These are phyloP conservation scores for Cubamyces sp. DNA, from an alignment of 768 basidiomycete genomes.

Conservation along the genomic window DNA sequence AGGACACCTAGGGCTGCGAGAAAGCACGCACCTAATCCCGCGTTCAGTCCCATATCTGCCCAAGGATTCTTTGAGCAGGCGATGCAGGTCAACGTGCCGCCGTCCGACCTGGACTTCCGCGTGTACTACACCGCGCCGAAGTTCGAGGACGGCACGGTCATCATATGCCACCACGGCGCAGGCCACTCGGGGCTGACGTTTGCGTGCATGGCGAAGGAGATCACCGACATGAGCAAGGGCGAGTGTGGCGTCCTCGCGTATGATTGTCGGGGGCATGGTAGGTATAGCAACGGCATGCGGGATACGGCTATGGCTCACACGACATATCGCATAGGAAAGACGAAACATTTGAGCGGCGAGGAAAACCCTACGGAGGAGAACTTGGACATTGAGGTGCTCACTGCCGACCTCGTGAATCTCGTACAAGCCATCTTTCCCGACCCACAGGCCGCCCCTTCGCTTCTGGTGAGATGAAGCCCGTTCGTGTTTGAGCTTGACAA, in stretches of 20 bases:
- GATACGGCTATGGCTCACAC: background rate
- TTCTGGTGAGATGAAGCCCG: slow-evolving; percentile 62
- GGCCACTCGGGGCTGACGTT: slow-evolving; percentile 91
- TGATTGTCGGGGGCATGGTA: slow-evolving; percentile 90
- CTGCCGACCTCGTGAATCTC: slow-evolving; percentile 73
- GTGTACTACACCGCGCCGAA: slow-evolving; percentile 84
- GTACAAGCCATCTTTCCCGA: slow-evolving; percentile 73
- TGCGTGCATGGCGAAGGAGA: slow-evolving; percentile 86
- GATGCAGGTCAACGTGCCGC: slow-evolving; percentile 69
- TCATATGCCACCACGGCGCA: slow-evolving; percentile 95
- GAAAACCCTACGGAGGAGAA: slow-evolving; percentile 46
- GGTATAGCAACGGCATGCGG: slow-evolving; percentile 27
- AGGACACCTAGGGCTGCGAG: slow-evolving; percentile 25
- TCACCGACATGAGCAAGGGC: slow-evolving; percentile 59
- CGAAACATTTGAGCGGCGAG: slow-evolving; percentile 45
- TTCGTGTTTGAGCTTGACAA: background rate
- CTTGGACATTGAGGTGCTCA: slow-evolving; percentile 73
- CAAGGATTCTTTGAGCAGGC: slow-evolving; percentile 79
- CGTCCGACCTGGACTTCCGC: slow-evolving; percentile 66
- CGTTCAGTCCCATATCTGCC: slow-evolving; percentile 80
- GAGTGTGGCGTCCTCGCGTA: slow-evolving; percentile 82
- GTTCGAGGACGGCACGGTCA: slow-evolving; percentile 58
- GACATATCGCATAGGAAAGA: slow-evolving; percentile 58
- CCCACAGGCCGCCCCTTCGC: slow-evolving; percentile 60
- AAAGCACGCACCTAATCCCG: slow-evolving; percentile 54